These are phyloP conservation scores for Sphagnum fallax DNA, from an alignment of 228 moss, liverwort and hornwort species.

Conservation along the genomic window DNA sequence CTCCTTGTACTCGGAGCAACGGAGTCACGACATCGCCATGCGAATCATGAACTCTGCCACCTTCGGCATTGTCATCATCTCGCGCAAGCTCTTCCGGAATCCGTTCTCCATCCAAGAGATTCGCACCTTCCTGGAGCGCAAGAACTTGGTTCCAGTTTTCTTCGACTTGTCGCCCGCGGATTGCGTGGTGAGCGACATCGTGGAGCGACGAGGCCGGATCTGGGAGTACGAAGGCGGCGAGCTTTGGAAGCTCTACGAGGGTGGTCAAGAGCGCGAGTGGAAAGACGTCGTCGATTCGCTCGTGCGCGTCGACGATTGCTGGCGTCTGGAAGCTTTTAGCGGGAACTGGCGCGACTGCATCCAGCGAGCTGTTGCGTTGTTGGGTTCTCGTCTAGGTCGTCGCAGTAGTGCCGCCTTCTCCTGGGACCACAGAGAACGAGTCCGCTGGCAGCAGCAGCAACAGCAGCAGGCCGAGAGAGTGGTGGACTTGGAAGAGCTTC, in stretches of 20 bases:
- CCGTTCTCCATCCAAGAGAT: conserved; percentile 50
- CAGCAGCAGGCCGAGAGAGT: conserved; percentile 30
- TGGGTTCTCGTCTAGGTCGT: conserved; percentile 30
- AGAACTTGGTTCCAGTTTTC: conserved; percentile 50
- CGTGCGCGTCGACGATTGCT: conserved; percentile 14
- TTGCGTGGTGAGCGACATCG: conserved; percentile 32
- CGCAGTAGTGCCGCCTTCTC: conserved; percentile 16
- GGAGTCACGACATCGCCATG: conserved; percentile 36
- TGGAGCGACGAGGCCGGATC: conserved; percentile 32
- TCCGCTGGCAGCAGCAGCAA: conserved; percentile 26
- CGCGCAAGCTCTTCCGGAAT: conserved; percentile 30
- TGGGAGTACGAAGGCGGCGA: conserved; percentile 49
- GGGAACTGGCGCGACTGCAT: conserved; percentile 59
- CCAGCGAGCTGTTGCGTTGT: conserved; percentile 20
- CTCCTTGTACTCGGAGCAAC: conserved; percentile 26
- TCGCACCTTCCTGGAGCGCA: conserved; percentile 26
- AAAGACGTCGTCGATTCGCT: conserved; percentile 26
- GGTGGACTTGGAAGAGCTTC: conserved; percentile 48
- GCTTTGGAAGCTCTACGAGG: conserved; percentile 38
- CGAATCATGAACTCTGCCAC: conserved; percentile 31
- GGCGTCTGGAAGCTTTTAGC: conserved; percentile 34
- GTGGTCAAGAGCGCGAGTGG: conserved; percentile 36
- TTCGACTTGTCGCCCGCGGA: conserved; percentile 43
- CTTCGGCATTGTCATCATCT: conserved; percentile 46
- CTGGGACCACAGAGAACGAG: conserved; percentile 12